Conservation (phyloP, 805 yeast species). For the Saccharomyces eubayanus region DNA sequence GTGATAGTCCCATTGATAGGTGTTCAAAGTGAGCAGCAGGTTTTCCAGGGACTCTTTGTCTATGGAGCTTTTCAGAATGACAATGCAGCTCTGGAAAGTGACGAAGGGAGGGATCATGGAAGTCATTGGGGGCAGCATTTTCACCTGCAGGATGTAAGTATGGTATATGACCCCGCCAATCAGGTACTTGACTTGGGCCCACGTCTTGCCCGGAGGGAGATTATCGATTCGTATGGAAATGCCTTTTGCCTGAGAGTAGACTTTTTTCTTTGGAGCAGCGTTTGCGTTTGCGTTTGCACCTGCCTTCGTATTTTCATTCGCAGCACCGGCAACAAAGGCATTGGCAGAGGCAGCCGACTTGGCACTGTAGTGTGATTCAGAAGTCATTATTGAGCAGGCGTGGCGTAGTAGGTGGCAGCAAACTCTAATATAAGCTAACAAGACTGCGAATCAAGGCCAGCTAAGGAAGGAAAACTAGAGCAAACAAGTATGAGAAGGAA, state of each 20-base stretch:
- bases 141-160: slow-evolving; percentile 24
- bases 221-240: slow-evolving; percentile 24
- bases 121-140: slow-evolving; percentile 26
- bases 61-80: slow-evolving; percentile 15
- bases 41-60: slow-evolving; percentile 18
- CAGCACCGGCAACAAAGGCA: neutral
- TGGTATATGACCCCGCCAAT: slow-evolving; percentile 29
- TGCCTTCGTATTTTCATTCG: neutral
- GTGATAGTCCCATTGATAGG: slow-evolving; percentile 28
- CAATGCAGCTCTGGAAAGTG: slow-evolving; percentile 28
- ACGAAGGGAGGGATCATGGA: slow-evolving; percentile 28
- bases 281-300: neutral
- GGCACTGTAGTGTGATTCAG: neutral
- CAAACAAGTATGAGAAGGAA: neutral
- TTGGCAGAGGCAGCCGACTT: neutral
- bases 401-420: neutral
- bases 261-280: neutral
- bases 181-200: slow-evolving; percentile 29
- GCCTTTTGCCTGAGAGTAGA: neutral
- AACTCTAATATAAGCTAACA: neutral
- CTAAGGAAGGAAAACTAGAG: neutral
- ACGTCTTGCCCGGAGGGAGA: slow-evolving; percentile 29
- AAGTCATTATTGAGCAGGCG: neutral
- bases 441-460: neutral
- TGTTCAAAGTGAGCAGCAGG: slow-evolving; percentile 22